Conservation (phyloP, 2,329 filamentous ascomycete genomes). For the Cadophora sp. region DNA sequence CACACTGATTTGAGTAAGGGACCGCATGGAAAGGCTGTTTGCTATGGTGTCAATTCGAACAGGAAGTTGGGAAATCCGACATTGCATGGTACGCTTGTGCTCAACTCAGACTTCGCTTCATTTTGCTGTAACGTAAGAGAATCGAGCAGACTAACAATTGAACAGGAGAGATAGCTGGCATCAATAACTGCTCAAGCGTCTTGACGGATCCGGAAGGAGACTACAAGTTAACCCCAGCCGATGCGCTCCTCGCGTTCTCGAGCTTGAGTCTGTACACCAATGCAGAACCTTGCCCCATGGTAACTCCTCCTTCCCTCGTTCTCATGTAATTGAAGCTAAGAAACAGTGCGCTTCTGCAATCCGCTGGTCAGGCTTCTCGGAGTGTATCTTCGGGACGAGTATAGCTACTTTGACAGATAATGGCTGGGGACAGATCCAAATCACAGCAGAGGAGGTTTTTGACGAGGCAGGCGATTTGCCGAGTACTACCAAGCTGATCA, state of each 20-base stretch:
- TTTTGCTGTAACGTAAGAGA: background rate
- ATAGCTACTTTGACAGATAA: slow-evolving; percentile 53
- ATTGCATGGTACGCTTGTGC: slow-evolving; percentile 52
- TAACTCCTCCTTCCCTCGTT: slow-evolving; percentile 18
- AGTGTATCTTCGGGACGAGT: slow-evolving; percentile 61
- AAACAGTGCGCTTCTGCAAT: slow-evolving; percentile 60
- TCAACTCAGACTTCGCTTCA: background rate
- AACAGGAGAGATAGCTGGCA: slow-evolving; percentile 60
- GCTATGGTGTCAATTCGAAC: slow-evolving; percentile 57
- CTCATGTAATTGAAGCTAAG: background rate
- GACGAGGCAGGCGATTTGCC: slow-evolving; percentile 49
- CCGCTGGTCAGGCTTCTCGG: slow-evolving; percentile 60
- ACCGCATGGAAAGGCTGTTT: slow-evolving; percentile 54
- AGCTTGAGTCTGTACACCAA: slow-evolving; percentile 62
- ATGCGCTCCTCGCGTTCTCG: slow-evolving; percentile 54
- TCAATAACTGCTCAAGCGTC: slow-evolving; percentile 58
- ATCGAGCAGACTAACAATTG: background rate
- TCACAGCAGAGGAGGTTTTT: slow-evolving; percentile 56
- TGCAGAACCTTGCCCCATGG: slow-evolving; percentile 63
- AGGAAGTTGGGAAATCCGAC: slow-evolving; percentile 56
- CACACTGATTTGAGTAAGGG: slow-evolving; percentile 50
- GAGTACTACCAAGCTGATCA: slow-evolving; percentile 50
- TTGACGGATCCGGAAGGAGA: slow-evolving; percentile 54
- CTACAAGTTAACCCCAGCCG: slow-evolving; percentile 51
- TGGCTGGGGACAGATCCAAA: slow-evolving; percentile 59